Conservation (phyloP, 192 early-diverging fungal genomes). For the Coemansia sp. region DNA sequence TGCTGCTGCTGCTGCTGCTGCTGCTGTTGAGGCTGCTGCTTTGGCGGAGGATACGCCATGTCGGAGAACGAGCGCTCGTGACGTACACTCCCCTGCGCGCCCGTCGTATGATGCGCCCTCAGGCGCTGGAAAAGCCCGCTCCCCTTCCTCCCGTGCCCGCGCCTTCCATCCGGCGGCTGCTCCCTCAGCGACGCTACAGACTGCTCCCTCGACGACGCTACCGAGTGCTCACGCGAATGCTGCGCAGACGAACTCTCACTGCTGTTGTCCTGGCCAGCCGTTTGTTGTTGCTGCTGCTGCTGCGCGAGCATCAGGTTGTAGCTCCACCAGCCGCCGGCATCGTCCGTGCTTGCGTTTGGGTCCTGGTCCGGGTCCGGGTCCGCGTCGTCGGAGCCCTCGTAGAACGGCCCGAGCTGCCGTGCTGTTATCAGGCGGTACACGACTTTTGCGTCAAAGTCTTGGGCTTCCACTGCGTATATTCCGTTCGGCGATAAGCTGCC, state of each 20-base stretch:
- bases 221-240: no score
- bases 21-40: no score
- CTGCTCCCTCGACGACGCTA: no score
- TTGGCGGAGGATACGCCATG: slow-evolving; percentile 7
- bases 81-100: background rate
- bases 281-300: no score
- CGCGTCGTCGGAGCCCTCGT: slow-evolving; percentile 69
- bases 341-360: background rate
- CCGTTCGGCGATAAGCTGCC: slow-evolving; percentile 66
- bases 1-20: no score
- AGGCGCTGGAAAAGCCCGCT: slow-evolving; percentile 46
- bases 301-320: slow-evolving; percentile 51
- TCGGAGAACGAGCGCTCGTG: slow-evolving; percentile 5
- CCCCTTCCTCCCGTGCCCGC: slow-evolving; percentile 36
- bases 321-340: slow-evolving; percentile 53
- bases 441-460: slow-evolving; percentile 74
- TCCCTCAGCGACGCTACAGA: no score
- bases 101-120: slow-evolving; percentile 1
- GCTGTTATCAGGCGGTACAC: slow-evolving; percentile 73
- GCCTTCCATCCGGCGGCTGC: no score
- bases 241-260: no score
- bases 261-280: slow-evolving; percentile 9
- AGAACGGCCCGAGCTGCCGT: slow-evolving; percentile 82
- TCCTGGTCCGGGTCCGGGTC: slow-evolving; percentile 52
- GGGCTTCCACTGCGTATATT: slow-evolving; percentile 62